Percentiles rank a stretch among this genome's conserved stretches.
phyloP scores from a whole-genome alignment of 2,329 filamentous ascomycete genomes.

The Mycocentrospora acerina region DNA sequence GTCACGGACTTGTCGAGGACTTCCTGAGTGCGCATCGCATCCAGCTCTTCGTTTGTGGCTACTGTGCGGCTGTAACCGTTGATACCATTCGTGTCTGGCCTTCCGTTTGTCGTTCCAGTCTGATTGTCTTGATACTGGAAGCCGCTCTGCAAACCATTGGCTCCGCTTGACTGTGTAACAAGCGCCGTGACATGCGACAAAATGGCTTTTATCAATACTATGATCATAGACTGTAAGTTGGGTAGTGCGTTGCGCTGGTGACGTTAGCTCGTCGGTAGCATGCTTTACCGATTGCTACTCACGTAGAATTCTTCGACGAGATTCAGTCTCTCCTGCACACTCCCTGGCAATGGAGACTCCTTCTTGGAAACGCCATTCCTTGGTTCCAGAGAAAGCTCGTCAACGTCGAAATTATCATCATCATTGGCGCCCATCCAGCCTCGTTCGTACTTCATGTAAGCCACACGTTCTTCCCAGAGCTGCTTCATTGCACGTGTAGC shows the following conservation, averaged over 20 bases:
- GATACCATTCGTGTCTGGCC: constrained; percentile 34
- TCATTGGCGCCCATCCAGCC: constrained; percentile 70
- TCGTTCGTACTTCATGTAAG: constrained; percentile 87
- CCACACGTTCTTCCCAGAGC: constrained; percentile 90
- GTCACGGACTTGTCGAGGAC: constrained; percentile 90
- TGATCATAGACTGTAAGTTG: constrained; percentile 87
- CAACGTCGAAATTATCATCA: constrained; percentile 48
- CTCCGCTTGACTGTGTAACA: constrained; percentile 59
- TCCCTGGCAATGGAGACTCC: constrained; percentile 47
- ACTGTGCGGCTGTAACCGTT: constrained; percentile 30
- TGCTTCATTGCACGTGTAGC: constrained; percentile 91
- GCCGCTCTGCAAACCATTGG: constrained; percentile 52
- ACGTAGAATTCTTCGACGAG: constrained; percentile 85
- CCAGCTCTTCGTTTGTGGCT: constrained; percentile 67
- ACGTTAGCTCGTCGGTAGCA: constrained; percentile 10
- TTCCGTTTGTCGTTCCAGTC: constrained; percentile 38
- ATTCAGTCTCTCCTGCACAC: constrained; percentile 64
- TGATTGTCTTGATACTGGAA: constrained; percentile 46
- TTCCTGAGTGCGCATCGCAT: constrained; percentile 78
- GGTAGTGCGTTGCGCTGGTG: constrained; percentile 72
- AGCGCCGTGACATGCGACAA: constrained; percentile 85
- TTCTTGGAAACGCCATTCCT: constrained; percentile 36
- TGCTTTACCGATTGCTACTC: constrained; percentile 42
- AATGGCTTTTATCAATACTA: constrained; percentile 87
- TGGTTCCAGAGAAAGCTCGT: constrained; percentile 34